Evolutionary conservation across 73 alveolate species (phyloP).

Genomic region (Tetrahymena elliotti): DNA sequence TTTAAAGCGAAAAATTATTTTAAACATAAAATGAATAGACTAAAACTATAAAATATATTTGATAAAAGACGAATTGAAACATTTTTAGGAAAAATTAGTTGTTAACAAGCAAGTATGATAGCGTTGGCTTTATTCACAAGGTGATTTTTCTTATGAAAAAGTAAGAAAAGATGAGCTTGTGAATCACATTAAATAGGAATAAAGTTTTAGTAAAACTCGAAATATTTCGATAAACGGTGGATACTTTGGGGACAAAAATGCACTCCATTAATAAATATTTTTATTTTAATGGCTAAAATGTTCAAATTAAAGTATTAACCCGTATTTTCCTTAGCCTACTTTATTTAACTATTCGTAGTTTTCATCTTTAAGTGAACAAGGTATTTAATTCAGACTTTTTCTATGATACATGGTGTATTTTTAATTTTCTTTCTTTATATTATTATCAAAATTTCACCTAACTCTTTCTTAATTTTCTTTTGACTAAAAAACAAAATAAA

Average conservation of each 20-base stretch:
- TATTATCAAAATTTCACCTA: neutral
- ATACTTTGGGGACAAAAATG: neutral
- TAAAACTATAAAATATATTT: too few relatives aligned
- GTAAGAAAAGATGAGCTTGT: neutral
- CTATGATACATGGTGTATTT: neutral
- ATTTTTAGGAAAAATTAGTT: neutral
- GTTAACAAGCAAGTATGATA: neutral
- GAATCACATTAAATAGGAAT: neutral
- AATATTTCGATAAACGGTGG: neutral
- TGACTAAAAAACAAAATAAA: neutral
- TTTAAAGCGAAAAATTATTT: neutral
- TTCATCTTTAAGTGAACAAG: neutral
- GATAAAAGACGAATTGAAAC: neutral
- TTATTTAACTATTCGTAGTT: neutral
- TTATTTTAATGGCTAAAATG: neutral
- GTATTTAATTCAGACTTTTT: neutral
- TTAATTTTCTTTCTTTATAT: neutral
- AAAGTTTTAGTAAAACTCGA: neutral
- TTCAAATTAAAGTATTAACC: neutral
- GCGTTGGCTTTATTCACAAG: neutral
- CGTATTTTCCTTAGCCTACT: constrained; percentile 1
- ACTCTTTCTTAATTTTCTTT: neutral
- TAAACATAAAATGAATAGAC: neutral
- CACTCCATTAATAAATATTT: neutral
- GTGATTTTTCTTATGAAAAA: neutral